Evolutionary conservation across 1,139 yeast genomes (phyloP).

Genomic region (Geotrichum citri-aurantii): DNA sequence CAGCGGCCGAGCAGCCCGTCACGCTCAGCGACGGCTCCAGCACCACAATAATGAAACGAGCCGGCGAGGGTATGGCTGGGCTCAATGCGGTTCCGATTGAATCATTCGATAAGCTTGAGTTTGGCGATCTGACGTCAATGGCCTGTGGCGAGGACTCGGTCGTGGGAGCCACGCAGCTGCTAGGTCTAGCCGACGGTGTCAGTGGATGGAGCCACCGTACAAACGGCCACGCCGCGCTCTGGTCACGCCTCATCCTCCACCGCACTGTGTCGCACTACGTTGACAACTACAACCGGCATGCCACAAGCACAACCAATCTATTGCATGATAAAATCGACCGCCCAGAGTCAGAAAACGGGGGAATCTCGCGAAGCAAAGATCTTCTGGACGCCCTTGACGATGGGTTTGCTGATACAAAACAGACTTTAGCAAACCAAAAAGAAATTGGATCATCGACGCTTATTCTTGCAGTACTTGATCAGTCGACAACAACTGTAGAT

Average conservation of each 20-base stretch:
- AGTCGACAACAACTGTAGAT: slow-evolving; percentile 28
- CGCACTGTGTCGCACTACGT: slow-evolving; percentile 38
- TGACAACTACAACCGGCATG: slow-evolving; percentile 9
- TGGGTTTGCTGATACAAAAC: slow-evolving; percentile 48
- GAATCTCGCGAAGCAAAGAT: neutral
- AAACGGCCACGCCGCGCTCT: slow-evolving; percentile 45
- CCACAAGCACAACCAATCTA: neutral
- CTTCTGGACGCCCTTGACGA: slow-evolving; percentile 43
- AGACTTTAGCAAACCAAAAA: slow-evolving; percentile 48
- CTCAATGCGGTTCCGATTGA: slow-evolving; percentile 10
- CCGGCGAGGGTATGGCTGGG: neutral
- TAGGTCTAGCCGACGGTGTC: slow-evolving; percentile 59
- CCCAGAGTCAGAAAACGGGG: neutral
- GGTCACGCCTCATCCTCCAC: slow-evolving; percentile 50
- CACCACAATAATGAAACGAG: slow-evolving; percentile 6
- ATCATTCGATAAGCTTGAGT: slow-evolving; percentile 16
- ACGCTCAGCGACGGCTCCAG: slow-evolving; percentile 11
- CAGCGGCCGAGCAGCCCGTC: slow-evolving; percentile 11
- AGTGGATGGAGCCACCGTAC: slow-evolving; percentile 51
- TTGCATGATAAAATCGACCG: neutral
- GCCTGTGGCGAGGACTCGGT: slow-evolving; percentile 52
- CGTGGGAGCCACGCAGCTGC: slow-evolving; percentile 50
- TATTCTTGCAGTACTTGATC: slow-evolving; percentile 47
- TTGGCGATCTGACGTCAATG: slow-evolving; percentile 15
- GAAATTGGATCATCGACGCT: slow-evolving; percentile 52